These are phyloP conservation scores for Pelomyxa schiedti DNA, from an alignment of 78 protist genomes.

Conservation along the genomic window DNA sequence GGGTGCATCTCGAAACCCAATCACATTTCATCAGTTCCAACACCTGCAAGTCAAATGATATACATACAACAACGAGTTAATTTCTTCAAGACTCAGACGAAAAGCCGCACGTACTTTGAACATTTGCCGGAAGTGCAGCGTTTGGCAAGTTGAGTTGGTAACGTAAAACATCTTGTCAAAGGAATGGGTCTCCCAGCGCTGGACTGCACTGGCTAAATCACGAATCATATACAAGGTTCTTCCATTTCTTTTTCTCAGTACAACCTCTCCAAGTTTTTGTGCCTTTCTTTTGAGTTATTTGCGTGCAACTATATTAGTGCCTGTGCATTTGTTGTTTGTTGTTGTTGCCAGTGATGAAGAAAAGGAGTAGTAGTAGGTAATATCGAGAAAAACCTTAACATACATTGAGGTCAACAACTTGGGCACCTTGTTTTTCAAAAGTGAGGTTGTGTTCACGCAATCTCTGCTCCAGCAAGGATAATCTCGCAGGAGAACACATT, in stretches of 20 bases:
- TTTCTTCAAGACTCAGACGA: too few relatives aligned
- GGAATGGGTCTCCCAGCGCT: slow-evolving; percentile 18
- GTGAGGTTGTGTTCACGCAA: slow-evolving; percentile 6
- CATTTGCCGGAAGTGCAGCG: slow-evolving; percentile 48
- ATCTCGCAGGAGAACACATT: slow-evolving; percentile 7
- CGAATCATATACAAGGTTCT: slow-evolving; percentile 45
- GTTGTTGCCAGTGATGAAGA: too few relatives aligned
- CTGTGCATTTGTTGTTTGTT: too few relatives aligned
- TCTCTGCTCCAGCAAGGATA: slow-evolving; percentile 10
- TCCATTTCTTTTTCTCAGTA: slow-evolving; percentile 44
- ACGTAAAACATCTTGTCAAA: slow-evolving; percentile 49
- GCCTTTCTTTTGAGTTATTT: not conserved
- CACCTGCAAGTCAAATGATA: too few relatives aligned
- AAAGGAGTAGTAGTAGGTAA: too few relatives aligned
- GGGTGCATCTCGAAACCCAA: slow-evolving; percentile 31
- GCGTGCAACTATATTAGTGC: not conserved
- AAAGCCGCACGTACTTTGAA: slow-evolving; percentile 22
- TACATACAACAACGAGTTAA: too few relatives aligned
- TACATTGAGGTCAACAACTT: slow-evolving; percentile 25
- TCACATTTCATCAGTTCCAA: slow-evolving; percentile 14
- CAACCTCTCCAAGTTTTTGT: slow-evolving; percentile 36
- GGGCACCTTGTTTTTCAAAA: slow-evolving; percentile 35
- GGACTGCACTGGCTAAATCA: slow-evolving; percentile 38
- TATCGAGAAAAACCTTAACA: too few relatives aligned
- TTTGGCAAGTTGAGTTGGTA: slow-evolving; percentile 38